Conservation (phyloP, 768 basidiomycete species). For the Pulveroboletus sp. region DNA sequence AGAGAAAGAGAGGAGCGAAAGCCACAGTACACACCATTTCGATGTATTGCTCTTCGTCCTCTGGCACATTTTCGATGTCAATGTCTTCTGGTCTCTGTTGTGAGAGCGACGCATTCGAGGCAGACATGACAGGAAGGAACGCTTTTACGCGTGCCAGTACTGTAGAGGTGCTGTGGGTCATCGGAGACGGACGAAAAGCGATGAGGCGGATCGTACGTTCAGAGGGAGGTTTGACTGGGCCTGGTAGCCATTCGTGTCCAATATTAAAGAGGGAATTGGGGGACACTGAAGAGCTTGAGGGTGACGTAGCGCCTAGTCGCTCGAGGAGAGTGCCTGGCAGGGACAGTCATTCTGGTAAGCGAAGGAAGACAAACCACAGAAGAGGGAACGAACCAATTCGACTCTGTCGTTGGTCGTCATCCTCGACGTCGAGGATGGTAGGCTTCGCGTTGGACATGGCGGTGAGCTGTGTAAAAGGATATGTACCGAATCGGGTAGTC, state of each 20-base stretch:
- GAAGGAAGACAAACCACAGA: not conserved
- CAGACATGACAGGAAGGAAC: conserved; percentile 63
- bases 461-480: not conserved
- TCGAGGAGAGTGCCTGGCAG: conserved; percentile 38
- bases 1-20: not conserved
- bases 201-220: conserved; percentile 39
- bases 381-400: conserved; percentile 34
- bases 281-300: conserved; percentile 9
- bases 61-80: conserved; percentile 63
- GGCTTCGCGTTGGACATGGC: conserved; percentile 10
- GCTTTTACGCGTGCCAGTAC: conserved; percentile 63
- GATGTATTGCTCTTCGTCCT: conserved; percentile 49
- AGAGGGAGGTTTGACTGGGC: conserved; percentile 39
- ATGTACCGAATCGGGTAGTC: conserved; percentile 8
- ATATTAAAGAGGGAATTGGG: conserved; percentile 31
- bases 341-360: not conserved
- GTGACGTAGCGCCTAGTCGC: conserved; percentile 31
- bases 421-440: conserved; percentile 42
- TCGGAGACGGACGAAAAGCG: conserved; percentile 1
- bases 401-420: conserved; percentile 40
- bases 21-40: conserved; percentile 49
- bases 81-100: conserved; percentile 50
- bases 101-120: conserved; percentile 54
- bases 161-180: conserved; percentile 23
- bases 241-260: conserved; percentile 27